Conservation (phyloP, 768 basidiomycete species). For the Rhodosporidiobolus odoratus region DNA sequence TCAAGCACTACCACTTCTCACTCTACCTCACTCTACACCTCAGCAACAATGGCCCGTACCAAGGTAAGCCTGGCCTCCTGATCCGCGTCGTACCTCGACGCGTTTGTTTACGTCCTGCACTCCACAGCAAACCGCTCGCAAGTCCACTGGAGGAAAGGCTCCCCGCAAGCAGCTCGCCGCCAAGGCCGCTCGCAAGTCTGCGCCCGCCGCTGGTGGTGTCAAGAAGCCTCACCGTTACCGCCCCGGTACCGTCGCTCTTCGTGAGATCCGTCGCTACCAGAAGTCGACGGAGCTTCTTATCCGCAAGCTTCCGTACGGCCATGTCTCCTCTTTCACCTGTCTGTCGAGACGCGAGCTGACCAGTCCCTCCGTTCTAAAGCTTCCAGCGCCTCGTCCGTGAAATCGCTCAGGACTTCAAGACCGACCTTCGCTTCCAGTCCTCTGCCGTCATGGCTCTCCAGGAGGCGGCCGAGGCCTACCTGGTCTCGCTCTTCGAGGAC, state of each 20-base stretch:
- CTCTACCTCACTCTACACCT: no score
- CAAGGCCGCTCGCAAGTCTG: conserved; percentile 89
- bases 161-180: conserved; percentile 92
- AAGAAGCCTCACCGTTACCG: conserved; percentile 80
- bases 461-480: conserved; percentile 55
- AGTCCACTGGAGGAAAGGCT: conserved; percentile 87
- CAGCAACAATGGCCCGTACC: no score
- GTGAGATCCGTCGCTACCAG: no score
- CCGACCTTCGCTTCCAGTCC: conserved; percentile 53
- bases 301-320: conserved; percentile 74
- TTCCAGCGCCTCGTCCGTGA: conserved; percentile 70
- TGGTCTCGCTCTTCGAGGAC: conserved; percentile 53
- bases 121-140: conserved; percentile 89
- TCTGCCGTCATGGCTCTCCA: conserved; percentile 54
- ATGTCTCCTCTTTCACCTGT: no score
- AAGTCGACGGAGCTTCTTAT: no score
- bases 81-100: no score
- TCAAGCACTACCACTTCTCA: no score
- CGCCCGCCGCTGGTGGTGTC: conserved; percentile 79
- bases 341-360: no score
- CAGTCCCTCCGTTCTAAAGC: conserved; percentile 74
- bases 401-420: conserved; percentile 75
- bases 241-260: conserved; percentile 87
- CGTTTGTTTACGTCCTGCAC: no score
- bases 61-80: no score